Evolutionary conservation across 1,284 basidiomycete genomes (phyloP), one percentile per base, ranked within the genome.

Genomic region (Ceratorhiza oryzae-sativae): DNA sequence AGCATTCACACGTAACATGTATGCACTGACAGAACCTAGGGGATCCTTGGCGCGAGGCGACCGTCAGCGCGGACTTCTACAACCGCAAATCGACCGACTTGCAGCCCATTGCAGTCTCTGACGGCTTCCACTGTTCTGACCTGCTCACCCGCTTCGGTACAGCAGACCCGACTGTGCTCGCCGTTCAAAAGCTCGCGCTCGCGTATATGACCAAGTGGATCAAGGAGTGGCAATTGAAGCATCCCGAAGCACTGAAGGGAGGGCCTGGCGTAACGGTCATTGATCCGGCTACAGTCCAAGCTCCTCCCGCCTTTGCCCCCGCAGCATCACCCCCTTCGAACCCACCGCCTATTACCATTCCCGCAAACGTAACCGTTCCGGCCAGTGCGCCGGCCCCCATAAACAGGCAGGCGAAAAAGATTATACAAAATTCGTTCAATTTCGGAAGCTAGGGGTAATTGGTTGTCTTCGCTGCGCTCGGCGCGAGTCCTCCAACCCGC

Each of bases 101-200:
- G 58, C 55, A 68, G 51, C 73, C 73, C 15, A 74, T 74, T 25
- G 73, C 65, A 12, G 73, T 74, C 30, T 71, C 73, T 18, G 73
- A 74, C 32, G 73, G 73, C 30, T 74, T 74, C 65, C 73, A 74
- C 30, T 72, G 71, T 32, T 68, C 71, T 30, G 73, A 74, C 48
- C 63, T 74, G 23, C 48, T 63, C 9, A 63, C 67, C 30, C 71
- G 72, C 34, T 53, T 45, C 20, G 73, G 73, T 27, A 8, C 55
- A 2, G 45, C 62, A 8, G 73, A 74, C 10, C 45, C 55, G 18
- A 74, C 55, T 6, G 73, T 74, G 13, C 45, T 42, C 23, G 59
- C 48, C 45, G 73, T 74, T 18, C 73, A 74, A 48, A 55, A 67
- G 23, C 71, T 74, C 18, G 73, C 58, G 15, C 23, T 71, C 49